A percentile compares a stretch with the other conserved stretches of the same genome.
phyloP scores from a whole-genome alignment of 306 rosid genomes.

The Hippophae tibetana region DNA sequence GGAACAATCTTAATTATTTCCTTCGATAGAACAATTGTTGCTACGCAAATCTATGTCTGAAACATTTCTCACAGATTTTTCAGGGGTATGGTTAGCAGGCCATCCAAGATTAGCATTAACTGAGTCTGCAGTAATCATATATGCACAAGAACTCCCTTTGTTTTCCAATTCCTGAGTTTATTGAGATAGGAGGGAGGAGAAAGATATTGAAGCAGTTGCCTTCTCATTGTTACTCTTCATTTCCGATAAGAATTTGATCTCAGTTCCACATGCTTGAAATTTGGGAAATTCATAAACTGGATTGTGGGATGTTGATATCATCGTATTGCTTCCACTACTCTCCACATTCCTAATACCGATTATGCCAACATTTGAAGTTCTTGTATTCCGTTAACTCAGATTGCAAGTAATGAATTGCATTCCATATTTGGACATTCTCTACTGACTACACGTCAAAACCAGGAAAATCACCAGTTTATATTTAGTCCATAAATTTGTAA shows the following conservation, averaged over 20 bases:
- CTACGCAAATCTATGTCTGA: conserved; percentile 12
- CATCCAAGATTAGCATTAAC: conserved; percentile 17
- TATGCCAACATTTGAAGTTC: conserved; percentile 10
- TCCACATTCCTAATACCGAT: conserved; percentile 7
- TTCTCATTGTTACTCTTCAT: conserved; percentile 11
- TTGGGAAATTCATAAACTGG: conserved; percentile 21
- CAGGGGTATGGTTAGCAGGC: conserved; percentile 16
- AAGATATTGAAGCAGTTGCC: conserved; percentile 7
- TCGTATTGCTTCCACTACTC: conserved; percentile 13
- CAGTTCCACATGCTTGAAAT: conserved; percentile 19
- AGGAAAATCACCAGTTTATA: conserved; percentile 7
- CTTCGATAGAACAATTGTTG: conserved; percentile 15
- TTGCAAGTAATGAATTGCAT: conserved; percentile 29
- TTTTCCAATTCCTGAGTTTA: conserved; percentile 9
- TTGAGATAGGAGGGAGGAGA: conserved; percentile 9
- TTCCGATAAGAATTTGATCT: conserved; percentile 11
- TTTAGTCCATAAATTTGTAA: neutral
- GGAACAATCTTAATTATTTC: conserved; percentile 23
- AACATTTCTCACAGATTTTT: conserved; percentile 12
- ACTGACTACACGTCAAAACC: conserved; percentile 30
- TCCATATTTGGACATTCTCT: conserved; percentile 40
- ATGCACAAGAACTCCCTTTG: conserved; percentile 15
- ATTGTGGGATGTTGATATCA: conserved; percentile 15
- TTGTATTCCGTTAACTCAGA: conserved; percentile 39
- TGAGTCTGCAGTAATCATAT: neutral